These are phyloP conservation scores for Cladosporium colombiae DNA, from an alignment of 2,329 filamentous ascomycete species.

Conservation along the genomic window DNA sequence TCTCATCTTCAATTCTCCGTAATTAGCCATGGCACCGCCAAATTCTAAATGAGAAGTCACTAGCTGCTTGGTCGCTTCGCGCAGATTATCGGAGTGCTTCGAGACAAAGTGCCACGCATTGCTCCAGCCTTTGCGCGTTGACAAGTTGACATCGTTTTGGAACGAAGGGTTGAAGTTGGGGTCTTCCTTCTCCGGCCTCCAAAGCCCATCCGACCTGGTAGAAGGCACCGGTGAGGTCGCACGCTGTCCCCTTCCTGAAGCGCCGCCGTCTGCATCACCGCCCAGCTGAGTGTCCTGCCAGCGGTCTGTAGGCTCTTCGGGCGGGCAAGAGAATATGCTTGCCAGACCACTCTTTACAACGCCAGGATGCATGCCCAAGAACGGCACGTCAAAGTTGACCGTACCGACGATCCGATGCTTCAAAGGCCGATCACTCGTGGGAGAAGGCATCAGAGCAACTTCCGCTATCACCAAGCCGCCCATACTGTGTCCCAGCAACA, in stretches of 20 bases:
- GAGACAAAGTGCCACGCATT: conserved; percentile 72
- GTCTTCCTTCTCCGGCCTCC: conserved; percentile 37
- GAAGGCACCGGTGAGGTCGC: background rate
- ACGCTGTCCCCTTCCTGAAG: background rate
- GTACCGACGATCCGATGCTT: conserved; percentile 78
- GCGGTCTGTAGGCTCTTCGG: conserved; percentile 37
- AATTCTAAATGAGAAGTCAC: conserved; percentile 82
- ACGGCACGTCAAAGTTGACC: conserved; percentile 81
- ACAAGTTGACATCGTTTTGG: conserved; percentile 69
- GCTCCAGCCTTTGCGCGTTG: conserved; percentile 68
- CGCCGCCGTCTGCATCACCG: background rate
- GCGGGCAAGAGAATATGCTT: conserved; percentile 67
- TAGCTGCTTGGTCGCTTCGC: conserved; percentile 70
- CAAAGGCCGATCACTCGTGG: conserved; percentile 46
- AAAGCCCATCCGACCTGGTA: conserved; percentile 30
- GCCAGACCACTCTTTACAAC: conserved; percentile 79
- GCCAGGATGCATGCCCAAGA: conserved; percentile 84
- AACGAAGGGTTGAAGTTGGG: conserved; percentile 76
- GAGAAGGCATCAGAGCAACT: conserved; percentile 61
- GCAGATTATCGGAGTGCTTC: conserved; percentile 75
- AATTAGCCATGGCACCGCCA: conserved; percentile 77
- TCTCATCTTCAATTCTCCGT: conserved; percentile 65
- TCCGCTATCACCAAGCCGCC: conserved; percentile 82
- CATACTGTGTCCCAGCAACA: conserved; percentile 87
- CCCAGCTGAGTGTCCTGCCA: conserved; percentile 10